Percentiles rank a stretch among this genome's conserved stretches.
Evolutionary conservation across 768 basidiomycete species (phyloP).

Genomic region (Boletus rubroflammeus): DNA sequence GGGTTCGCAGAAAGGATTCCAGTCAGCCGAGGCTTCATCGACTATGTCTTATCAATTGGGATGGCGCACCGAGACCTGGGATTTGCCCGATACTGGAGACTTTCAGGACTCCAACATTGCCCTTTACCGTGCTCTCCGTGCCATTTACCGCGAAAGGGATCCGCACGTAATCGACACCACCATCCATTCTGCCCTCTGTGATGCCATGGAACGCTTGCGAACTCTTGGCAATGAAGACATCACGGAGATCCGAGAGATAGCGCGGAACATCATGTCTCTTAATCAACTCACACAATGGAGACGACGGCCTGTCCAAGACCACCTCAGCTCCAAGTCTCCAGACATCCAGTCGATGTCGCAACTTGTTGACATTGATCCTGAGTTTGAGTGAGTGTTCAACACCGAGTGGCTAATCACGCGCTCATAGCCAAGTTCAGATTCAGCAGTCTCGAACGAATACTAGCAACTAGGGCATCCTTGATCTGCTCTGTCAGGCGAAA

Average conservation of each 20-base stretch:
- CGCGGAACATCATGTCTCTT: slow-evolving; percentile 76
- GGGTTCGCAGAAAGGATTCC: slow-evolving; percentile 34
- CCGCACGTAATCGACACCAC: slow-evolving; percentile 42
- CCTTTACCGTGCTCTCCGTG: slow-evolving; percentile 76
- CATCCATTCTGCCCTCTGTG: slow-evolving; percentile 47
- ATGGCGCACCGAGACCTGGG: slow-evolving; percentile 96
- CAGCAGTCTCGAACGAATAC: slow-evolving; percentile 65
- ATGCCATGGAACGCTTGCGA: slow-evolving; percentile 64
- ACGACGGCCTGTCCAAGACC: slow-evolving; percentile 24
- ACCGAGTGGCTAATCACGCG: not conserved
- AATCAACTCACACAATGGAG: slow-evolving; percentile 72
- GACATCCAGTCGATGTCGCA: slow-evolving; percentile 37
- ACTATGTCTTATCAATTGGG: slow-evolving; percentile 74
- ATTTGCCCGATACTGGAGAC: slow-evolving; percentile 65
- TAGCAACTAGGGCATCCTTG: slow-evolving; percentile 81
- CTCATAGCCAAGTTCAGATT: slow-evolving; percentile 50
- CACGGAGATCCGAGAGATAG: slow-evolving; percentile 63
- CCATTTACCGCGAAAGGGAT: slow-evolving; percentile 78
- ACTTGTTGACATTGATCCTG: slow-evolving; percentile 46
- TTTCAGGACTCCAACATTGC: slow-evolving; percentile 48
- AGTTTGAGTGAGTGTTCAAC: slow-evolving; percentile 59
- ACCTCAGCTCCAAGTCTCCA: slow-evolving; percentile 32
- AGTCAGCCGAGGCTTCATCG: slow-evolving; percentile 31
- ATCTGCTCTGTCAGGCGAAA: slow-evolving; percentile 64
- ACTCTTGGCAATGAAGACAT: slow-evolving; percentile 75